These are phyloP conservation scores for Zopfochytrium polystomum DNA, from an alignment of 371 early-diverging fungal species.

Conservation along the genomic window DNA sequence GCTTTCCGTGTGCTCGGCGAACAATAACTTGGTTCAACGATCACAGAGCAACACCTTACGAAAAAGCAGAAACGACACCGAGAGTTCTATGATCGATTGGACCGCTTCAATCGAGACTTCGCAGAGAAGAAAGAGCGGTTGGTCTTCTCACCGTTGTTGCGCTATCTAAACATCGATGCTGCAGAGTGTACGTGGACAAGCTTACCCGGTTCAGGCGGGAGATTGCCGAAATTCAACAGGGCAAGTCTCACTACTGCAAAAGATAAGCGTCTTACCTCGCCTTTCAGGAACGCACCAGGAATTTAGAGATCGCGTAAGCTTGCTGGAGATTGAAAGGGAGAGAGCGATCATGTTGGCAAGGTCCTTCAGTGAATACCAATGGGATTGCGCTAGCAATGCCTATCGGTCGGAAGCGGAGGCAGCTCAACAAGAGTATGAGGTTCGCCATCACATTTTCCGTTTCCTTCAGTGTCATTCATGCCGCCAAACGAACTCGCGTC, in stretches of 20 bases:
- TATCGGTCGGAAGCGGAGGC: slow-evolving; percentile 33
- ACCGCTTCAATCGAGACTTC: slow-evolving; percentile 36
- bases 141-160: neutral
- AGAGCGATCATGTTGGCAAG: slow-evolving; percentile 53
- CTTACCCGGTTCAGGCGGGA: slow-evolving; percentile 31
- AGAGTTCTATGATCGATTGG: slow-evolving; percentile 33
- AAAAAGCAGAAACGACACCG: slow-evolving; percentile 36
- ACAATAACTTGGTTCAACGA: too few species aligned
- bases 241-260: slow-evolving; percentile 10
- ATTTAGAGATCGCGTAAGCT: slow-evolving; percentile 60
- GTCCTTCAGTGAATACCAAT: slow-evolving; percentile 65
- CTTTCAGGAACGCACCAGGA: slow-evolving; percentile 63
- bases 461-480: too few species aligned
- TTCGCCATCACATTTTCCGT: too few species aligned
- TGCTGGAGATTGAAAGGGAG: slow-evolving; percentile 58
- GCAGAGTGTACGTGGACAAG: slow-evolving; percentile 41
- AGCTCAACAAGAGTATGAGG: slow-evolving; percentile 42
- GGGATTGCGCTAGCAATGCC: slow-evolving; percentile 59
- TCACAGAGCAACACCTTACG: too few species aligned
- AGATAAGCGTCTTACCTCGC: neutral
- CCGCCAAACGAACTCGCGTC: too few species aligned
- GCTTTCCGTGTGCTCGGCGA: too few species aligned
- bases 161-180: too few species aligned
- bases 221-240: slow-evolving; percentile 27
- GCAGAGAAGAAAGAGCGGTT: slow-evolving; percentile 36